phyloP scores from a whole-genome alignment of 305 asterid genomes.

The Nicotiana rustica region DNA sequence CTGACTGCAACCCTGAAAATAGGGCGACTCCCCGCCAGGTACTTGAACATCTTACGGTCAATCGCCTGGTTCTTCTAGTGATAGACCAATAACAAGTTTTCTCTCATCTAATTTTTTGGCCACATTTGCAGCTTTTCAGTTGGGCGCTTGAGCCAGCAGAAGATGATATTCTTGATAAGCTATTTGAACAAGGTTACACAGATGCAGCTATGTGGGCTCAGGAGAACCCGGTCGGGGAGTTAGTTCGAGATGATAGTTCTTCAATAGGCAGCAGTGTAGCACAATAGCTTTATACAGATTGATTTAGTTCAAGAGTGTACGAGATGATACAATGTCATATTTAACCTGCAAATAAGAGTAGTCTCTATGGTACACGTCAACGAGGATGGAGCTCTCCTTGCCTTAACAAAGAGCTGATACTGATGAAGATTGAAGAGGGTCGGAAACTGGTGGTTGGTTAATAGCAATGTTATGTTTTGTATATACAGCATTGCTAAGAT shows the following conservation, averaged over 20 bases:
- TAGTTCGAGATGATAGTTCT: slow-evolving; percentile 58
- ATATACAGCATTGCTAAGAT: not conserved
- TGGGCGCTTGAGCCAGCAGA: slow-evolving; percentile 99
- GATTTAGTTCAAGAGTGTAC: not conserved
- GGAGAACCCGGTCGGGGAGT: slow-evolving; percentile 69
- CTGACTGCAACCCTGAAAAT: slow-evolving; percentile 91
- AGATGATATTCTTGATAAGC: slow-evolving; percentile 77
- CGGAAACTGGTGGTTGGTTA: not conserved
- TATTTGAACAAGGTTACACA: slow-evolving; percentile 75
- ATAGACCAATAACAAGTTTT: not conserved
- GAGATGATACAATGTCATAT: not conserved
- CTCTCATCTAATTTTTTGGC: slow-evolving; percentile 8
- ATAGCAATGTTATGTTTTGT: not conserved
- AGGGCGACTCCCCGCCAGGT: slow-evolving; percentile 84
- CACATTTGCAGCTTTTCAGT: slow-evolving; percentile 69
- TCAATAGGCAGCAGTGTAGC: slow-evolving; percentile 37
- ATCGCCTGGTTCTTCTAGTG: slow-evolving; percentile 18
- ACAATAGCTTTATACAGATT: slow-evolving; percentile 34
- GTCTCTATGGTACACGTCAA: slow-evolving; percentile 19
- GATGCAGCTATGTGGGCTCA: slow-evolving; percentile 91
- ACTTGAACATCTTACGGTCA: slow-evolving; percentile 33
- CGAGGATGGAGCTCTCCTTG: not conserved
- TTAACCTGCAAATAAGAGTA: not conserved
- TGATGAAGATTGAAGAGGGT: slow-evolving; percentile 14
- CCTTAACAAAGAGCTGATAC: not conserved